phyloP scores from a whole-genome alignment of 1,284 basidiomycete genomes.

The Thecaphora thlaspeos region DNA sequence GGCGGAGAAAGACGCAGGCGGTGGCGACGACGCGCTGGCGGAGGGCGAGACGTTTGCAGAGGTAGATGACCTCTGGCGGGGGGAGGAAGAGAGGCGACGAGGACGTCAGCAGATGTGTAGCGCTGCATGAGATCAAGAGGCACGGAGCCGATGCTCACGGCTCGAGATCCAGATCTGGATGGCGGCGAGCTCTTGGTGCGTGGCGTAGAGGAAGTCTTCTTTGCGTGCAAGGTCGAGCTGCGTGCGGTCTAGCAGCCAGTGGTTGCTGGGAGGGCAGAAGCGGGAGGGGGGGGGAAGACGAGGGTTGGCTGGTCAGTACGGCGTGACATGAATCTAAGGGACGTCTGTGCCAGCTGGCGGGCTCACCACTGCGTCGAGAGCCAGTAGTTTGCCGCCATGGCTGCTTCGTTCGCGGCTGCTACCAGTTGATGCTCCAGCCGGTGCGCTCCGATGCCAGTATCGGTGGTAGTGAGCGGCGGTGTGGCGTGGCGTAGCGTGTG shows the following conservation, averaged over 20 bases:
- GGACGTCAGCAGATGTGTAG: background rate
- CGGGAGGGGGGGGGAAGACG: too few relatives aligned
- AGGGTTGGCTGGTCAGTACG: too few relatives aligned
- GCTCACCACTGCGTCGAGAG: conserved; percentile 49
- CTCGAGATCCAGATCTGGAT: conserved; percentile 51
- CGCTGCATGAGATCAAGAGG: background rate
- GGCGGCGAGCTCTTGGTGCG: conserved; percentile 36
- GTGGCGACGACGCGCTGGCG: conserved; percentile 89
- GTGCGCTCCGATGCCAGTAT: too few relatives aligned
- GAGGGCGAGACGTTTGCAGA: conserved; percentile 79
- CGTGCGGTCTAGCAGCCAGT: conserved; percentile 47
- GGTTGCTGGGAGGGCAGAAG: too few relatives aligned
- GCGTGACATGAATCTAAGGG: too few relatives aligned
- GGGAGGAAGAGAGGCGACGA: background rate
- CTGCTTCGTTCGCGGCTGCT: too few relatives aligned
- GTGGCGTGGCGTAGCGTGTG: too few relatives aligned
- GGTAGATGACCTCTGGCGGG: conserved; percentile 24
- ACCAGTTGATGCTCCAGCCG: too few relatives aligned
- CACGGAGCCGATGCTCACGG: conserved; percentile 16
- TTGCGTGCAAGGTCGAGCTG: conserved; percentile 43
- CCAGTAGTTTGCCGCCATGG: conserved; percentile 55
- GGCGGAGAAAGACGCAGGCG: conserved; percentile 85
- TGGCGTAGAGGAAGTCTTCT: conserved; percentile 47
- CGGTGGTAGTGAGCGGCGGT: too few relatives aligned
- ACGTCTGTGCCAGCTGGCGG: too few relatives aligned